Evolutionary conservation across 163 green algal species (phyloP), one percentile per base, ranked within the genome.

Genomic region (Volvox carteri): DNA sequence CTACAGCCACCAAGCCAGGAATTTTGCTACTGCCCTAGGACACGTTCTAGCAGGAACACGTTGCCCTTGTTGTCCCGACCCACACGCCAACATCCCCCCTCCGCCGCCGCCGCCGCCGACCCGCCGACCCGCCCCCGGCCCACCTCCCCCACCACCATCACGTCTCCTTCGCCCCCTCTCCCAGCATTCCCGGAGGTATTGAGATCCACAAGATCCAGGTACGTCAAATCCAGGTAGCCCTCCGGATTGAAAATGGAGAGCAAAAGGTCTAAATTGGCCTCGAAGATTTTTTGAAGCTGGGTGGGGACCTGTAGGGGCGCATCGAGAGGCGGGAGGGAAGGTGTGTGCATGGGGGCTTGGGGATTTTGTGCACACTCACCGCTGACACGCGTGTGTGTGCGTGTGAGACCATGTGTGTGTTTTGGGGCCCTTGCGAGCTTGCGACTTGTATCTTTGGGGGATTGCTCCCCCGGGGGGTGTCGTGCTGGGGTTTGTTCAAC

Each of bases 181-280:
- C n/a, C n/a, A n/a, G n/a, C n/a, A n/a, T n/a, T n/a, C n/a, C n/a
- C n/a, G n/a, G n/a, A n/a, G n/a, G n/a, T n/a, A 21, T 14, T 42
- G 16, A n/a, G 77, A 30, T 79, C 28, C 62, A 65, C 42, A 18
- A 39, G 4, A n/a, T 98, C 95, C 39, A 97, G 60, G 78, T 96
- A 98, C 12, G 96, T 97, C 67, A 97, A 96, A 65, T 98, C 95
- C 39, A 98, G 91, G 62, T 88, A 41, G 54, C 91, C 91, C 50
- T 97, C 94, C 21, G 96, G 96, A 88, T 98, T 98, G 96, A 98
- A 98, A 35, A 98, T 96, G 30, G 83, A 92, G 50, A 98, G 92
- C 86, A 98, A 91, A 84, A 98, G 76, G 52, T 97, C 92, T 41
- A 97, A 97, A 79, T 97, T 98, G n/a, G 93, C 90, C 84, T 96